Conservation (phyloP, 2,329 filamentous ascomycete genomes). For the Acarospora socialis region DNA sequence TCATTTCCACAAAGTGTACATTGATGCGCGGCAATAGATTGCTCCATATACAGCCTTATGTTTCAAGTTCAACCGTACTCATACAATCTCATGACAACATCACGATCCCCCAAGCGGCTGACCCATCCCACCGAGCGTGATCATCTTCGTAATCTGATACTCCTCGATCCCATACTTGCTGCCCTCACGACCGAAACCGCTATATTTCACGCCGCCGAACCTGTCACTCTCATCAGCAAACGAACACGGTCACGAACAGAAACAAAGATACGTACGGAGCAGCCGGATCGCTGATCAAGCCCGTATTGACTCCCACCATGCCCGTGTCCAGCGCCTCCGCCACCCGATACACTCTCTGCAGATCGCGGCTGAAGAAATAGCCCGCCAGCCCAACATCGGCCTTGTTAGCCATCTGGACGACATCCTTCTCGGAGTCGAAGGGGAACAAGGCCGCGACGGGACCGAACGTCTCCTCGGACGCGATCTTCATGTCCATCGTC, state of each 20-base stretch:
- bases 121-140: conserved; percentile 49
- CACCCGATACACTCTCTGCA: conserved; percentile 44
- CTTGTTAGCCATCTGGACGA: conserved; percentile 67
- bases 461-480: conserved; percentile 85
- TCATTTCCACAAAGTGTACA: no score
- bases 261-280: no score
- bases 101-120: conserved; percentile 36
- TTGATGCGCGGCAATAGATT: no score
- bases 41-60: no score
- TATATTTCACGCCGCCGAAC: conserved; percentile 77
- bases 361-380: conserved; percentile 69
- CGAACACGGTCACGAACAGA: no score
- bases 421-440: conserved; percentile 80
- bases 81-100: no score
- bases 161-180: conserved; percentile 64
- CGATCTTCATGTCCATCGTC: conserved; percentile 71
- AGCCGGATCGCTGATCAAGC: conserved; percentile 41
- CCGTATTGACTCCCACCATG: conserved; percentile 55
- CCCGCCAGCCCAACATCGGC: conserved; percentile 80
- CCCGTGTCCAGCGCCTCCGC: conserved; percentile 41
- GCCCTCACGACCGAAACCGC: conserved; percentile 67
- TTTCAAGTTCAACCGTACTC: no score
- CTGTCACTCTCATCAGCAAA: no score
- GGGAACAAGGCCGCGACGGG: conserved; percentile 82
- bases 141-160: conserved; percentile 60